Evolutionary conservation across 352 stramenopile species (phyloP), one percentile per base, ranked within the genome.

Genomic region (Peronospora tabacina): DNA sequence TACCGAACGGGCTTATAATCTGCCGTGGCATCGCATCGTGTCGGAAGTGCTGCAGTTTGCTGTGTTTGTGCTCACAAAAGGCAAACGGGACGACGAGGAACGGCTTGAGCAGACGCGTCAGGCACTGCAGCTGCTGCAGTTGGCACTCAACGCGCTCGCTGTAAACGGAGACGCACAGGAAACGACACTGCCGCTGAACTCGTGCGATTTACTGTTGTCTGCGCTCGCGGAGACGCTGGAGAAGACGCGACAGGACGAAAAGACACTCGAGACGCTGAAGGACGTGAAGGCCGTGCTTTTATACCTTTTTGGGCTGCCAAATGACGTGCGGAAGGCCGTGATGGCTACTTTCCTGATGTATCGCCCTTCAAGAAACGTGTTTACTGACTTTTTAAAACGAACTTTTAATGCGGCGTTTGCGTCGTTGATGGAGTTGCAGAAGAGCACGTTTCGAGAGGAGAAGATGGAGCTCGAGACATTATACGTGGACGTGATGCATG

Each of bases 321-420:
- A 29, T 2, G 40, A 52, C 20, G 46, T 46, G 30, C 22, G 39
- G 1, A 20, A 20, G 12, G 15, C 59, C 7, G 39, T 33, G 9
- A 52, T 55, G 7, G 53, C 61, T 2, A 77, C 44, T 36, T 93
- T 93, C 46, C 70, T 79, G 35, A 72, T 87, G 52, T 93, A 90
- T 54, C 81, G 83, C 15, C 82, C 82, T 5, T 77, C 77, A 1
- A 88, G 79, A 12, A 90, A 90, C 35, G 78, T 88, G 42, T 93
- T 71, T 36, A 58, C 75, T 7, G 67, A 72, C 11, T 90, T 93
- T 37, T 58, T 93, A 39, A 74, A 88, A 36, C 59, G 62, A 44
- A 53, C 66, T 7, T 50, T 85, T n/a, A 61, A 49, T 9, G 61
- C 75, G 4, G 44, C 58, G 6, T 68, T 72, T 36, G 5, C 49